A percentile compares a stretch with the other conserved stretches of the same genome.
Evolutionary conservation across 257 asterid species (phyloP).

Genomic region (Cruciata laevipes): DNA sequence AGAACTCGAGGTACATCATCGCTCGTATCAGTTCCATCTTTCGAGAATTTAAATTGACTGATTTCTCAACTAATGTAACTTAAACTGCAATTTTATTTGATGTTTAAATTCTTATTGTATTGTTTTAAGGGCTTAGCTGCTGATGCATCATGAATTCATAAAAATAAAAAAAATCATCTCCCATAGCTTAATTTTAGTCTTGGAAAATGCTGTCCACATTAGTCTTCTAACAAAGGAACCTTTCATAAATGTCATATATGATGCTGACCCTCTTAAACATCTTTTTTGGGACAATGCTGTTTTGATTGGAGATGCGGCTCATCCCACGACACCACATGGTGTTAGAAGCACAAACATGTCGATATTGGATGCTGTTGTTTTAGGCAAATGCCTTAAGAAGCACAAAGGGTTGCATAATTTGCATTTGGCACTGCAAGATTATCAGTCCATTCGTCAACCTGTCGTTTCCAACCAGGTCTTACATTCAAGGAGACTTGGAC

Average conservation of each 20-base stretch:
- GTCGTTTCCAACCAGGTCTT: constrained; percentile 53
- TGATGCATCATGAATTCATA: neutral
- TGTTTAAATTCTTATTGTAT: neutral
- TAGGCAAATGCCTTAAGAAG: constrained; percentile 68
- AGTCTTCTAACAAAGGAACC: constrained; percentile 37
- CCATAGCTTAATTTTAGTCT: neutral
- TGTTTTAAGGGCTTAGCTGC: neutral
- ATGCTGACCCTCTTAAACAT: constrained; percentile 51
- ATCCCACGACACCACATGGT: constrained; percentile 89
- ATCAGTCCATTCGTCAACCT: constrained; percentile 51
- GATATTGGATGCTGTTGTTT: constrained; percentile 65
- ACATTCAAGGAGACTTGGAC: constrained; percentile 57
- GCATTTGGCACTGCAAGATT: constrained; percentile 50
- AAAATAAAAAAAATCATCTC: too few relatives aligned
- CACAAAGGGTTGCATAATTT: constrained; percentile 41
- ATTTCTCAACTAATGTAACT: too few relatives aligned
- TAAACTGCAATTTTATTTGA: neutral
- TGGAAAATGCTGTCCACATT: neutral
- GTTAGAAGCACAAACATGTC: constrained; percentile 96
- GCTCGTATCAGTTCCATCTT: neutral
- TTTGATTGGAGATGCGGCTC: constrained; percentile 88
- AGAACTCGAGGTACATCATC: constrained; percentile 46
- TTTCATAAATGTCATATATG: constrained; percentile 67
- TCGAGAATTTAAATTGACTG: too few relatives aligned
- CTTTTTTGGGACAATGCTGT: constrained; percentile 66